Evolutionary conservation across 129 eudicot species (phyloP), one percentile per base, ranked within the genome.

Genomic region (Deinandra increscens): DNA sequence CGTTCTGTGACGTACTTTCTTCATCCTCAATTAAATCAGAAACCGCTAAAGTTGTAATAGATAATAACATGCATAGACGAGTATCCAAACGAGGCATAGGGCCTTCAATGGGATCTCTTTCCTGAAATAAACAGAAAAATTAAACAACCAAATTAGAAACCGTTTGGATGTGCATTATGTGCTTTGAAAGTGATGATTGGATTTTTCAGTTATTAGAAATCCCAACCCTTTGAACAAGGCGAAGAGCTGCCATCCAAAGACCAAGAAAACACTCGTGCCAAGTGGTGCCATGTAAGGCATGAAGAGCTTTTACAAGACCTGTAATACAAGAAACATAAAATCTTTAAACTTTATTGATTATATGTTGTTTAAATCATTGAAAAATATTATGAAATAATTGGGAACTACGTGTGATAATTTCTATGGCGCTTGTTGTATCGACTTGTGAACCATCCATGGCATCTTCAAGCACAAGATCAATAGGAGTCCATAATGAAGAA

Each of bases 91-190:
- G 98, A 75, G 98, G 98, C 83, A 84, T 86, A 19, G 98, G 98
- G 20, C 98, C 98, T 79, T 92, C 98, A 69, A 92, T 86, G 41
- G 98, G 95, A 86, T 92, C 95, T 68, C 98, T 81, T 77, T 92
- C 98, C 98, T 92, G 71, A 53, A 66, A 29, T 45, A 64, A 46
- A 13, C 53, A 54, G 22, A 18, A 66, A 44, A 20, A 73, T 50
- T 41, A 20, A 22, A 14, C 12, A 69, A n/a, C 43, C 31, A 14
- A 62, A 59, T 59, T 59, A 13, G 22, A 3, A 1, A 2, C 11
- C 13, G 31, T 26, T 26, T 26, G 31, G 31, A 26, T 26, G 31
- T 26, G 31, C 31, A 26, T 26, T n/a, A n/a, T n/a, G n/a, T 42
- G 12, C 15, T 31, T 36, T 36, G 39, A 36, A 36, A 36, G 39